Evolutionary conservation across 75 land plant genomes (phyloP).

Genomic region (Ceratopteris richardii): DNA sequence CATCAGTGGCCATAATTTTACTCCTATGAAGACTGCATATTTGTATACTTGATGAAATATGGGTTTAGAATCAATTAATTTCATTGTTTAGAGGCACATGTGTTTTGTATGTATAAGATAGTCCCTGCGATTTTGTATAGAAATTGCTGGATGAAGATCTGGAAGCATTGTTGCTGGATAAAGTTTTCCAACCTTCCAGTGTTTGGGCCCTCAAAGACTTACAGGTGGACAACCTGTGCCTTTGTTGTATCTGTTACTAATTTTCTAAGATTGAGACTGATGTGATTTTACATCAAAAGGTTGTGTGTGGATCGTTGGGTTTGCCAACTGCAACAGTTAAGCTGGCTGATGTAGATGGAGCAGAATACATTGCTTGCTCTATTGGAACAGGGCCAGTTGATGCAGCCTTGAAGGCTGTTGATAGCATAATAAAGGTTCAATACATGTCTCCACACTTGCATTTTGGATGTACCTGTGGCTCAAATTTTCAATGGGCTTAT

Average conservation of each 20-base stretch:
- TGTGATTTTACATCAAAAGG: slow-evolving; percentile 17
- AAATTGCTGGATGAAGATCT: slow-evolving; percentile 68
- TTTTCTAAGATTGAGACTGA: no score
- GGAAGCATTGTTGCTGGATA: slow-evolving; percentile 70
- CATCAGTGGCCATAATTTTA: no score
- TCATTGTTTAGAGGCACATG: no score
- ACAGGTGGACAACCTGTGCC: slow-evolving; percentile 35
- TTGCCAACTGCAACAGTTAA: slow-evolving; percentile 91
- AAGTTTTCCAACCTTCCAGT: slow-evolving; percentile 72
- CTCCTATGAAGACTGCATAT: no score
- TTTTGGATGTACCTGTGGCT: no score
- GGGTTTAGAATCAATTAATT: no score
- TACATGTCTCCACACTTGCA: no score
- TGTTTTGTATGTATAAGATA: no score
- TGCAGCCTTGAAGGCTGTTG: slow-evolving; percentile 94
- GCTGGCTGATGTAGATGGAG: slow-evolving; percentile 57
- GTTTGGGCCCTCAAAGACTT: slow-evolving; percentile 68
- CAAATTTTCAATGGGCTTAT: no score
- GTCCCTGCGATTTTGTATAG: no score
- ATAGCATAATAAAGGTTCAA: slow-evolving; percentile 69
- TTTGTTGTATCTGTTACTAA: neutral
- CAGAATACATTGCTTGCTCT: slow-evolving; percentile 57
- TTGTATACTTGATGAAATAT: no score
- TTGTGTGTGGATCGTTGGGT: slow-evolving; percentile 80
- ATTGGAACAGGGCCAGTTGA: slow-evolving; percentile 96